These are phyloP conservation scores for Aspergillus sp. DNA, from an alignment of 2,329 filamentous ascomycete species.

Conservation along the genomic window DNA sequence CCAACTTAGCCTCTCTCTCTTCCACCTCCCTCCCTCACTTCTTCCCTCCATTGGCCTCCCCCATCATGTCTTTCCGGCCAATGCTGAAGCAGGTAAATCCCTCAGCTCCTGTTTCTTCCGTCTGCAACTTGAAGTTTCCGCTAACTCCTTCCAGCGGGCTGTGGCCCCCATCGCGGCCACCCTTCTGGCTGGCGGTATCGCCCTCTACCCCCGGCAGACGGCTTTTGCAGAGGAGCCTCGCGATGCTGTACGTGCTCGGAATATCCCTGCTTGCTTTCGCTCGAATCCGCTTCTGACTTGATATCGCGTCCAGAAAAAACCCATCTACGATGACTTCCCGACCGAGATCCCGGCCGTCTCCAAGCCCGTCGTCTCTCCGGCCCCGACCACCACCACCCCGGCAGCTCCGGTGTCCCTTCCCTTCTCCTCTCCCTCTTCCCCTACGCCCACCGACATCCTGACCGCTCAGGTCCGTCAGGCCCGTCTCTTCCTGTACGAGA, in stretches of 20 bases:
- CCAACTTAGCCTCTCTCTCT: conserved; percentile 22
- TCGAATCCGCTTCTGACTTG: neutral
- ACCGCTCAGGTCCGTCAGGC: conserved; percentile 77
- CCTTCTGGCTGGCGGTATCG: conserved; percentile 44
- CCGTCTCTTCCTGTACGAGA: conserved; percentile 76
- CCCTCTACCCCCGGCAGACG: conserved; percentile 43
- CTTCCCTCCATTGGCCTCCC: conserved; percentile 30
- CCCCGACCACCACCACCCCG: conserved; percentile 48
- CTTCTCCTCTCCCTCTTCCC: conserved; percentile 43
- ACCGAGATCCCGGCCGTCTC: conserved; percentile 33
- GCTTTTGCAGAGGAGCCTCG: conserved; percentile 47
- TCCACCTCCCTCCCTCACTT: conserved; percentile 25
- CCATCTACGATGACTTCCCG: conserved; percentile 47
- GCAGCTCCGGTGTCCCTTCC: conserved; percentile 64
- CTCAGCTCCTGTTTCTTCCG: neutral
- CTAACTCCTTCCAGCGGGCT: conserved; percentile 39
- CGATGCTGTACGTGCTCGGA: conserved; percentile 32
- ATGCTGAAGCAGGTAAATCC: conserved; percentile 43
- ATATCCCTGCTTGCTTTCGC: too few species aligned
- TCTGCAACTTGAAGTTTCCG: conserved; percentile 16
- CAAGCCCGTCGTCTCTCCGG: conserved; percentile 24
- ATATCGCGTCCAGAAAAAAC: conserved; percentile 37
- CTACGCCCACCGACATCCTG: conserved; percentile 86
- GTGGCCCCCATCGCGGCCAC: conserved; percentile 44
- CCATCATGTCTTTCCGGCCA: conserved; percentile 44